Conservation (phyloP, 768 basidiomycete genomes). For the Mycena latifolia region DNA sequence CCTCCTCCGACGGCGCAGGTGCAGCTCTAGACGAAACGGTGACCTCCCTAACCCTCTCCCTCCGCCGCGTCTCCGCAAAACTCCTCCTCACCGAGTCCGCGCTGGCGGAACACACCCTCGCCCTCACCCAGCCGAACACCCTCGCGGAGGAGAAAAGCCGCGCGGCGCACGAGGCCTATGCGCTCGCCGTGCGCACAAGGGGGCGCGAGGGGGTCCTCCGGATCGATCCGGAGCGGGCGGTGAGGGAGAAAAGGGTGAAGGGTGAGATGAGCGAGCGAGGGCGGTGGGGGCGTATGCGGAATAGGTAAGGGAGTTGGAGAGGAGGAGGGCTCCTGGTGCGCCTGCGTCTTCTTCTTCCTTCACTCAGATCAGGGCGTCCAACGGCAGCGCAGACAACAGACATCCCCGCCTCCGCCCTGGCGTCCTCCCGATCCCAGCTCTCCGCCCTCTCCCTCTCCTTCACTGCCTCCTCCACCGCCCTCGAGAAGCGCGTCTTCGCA, state of each 20-base stretch:
- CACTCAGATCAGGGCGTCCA: too few species aligned
- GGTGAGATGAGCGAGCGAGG: constrained; percentile 70
- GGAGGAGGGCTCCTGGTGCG: constrained; percentile 14
- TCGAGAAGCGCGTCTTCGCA: constrained; percentile 57
- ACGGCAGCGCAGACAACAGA: neutral
- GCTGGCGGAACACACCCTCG: constrained; percentile 60
- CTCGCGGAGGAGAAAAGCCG: constrained; percentile 57
- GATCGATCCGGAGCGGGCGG: constrained; percentile 62
- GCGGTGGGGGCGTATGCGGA: constrained; percentile 82
- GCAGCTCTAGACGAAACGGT: neutral
- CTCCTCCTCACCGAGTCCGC: constrained; percentile 70
- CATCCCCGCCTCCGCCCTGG: neutral
- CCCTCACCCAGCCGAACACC: constrained; percentile 56
- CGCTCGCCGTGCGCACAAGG: constrained; percentile 64
- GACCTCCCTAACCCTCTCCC: constrained; percentile 70
- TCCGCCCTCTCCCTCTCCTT: constrained; percentile 57
- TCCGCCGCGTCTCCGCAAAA: constrained; percentile 78
- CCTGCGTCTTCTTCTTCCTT: too few species aligned
- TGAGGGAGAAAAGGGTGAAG: constrained; percentile 67
- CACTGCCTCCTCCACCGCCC: too few species aligned
- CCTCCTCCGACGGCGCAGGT: neutral
- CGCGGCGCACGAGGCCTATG: constrained; percentile 65
- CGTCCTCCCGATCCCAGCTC: neutral
- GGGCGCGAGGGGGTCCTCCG: constrained; percentile 59
- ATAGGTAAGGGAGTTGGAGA: constrained; percentile 75